Percentiles rank a stretch among this genome's conserved stretches.
These are phyloP conservation scores for Melaleuca quinquenervia DNA, from an alignment of 345 rosid genomes.

Conservation along the genomic window DNA sequence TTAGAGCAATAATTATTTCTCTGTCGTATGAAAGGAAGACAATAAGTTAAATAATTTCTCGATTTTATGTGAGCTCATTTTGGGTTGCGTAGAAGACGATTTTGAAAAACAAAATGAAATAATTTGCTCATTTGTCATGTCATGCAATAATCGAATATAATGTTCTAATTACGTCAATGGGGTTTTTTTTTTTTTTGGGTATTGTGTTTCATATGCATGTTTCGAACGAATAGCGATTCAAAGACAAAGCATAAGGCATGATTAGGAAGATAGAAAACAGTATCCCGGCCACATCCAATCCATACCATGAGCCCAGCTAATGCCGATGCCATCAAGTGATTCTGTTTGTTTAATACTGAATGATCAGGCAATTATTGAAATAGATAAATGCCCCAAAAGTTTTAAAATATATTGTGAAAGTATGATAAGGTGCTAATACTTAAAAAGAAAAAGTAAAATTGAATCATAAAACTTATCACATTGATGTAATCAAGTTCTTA, in stretches of 20 bases:
- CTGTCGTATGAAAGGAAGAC: not conserved
- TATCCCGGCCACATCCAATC: not conserved
- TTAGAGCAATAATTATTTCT: not conserved
- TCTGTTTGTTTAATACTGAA: too few species aligned
- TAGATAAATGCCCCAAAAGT: not conserved
- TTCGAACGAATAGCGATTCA: not conserved
- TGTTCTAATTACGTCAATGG: not conserved
- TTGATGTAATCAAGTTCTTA: not conserved
- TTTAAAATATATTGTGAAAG: not conserved
- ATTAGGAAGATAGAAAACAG: not conserved
- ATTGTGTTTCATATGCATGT: not conserved
- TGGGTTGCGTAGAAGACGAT: not conserved
- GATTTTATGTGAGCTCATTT: not conserved
- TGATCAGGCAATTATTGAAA: not conserved
- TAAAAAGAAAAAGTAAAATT: too few species aligned
- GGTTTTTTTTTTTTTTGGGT: too few species aligned
- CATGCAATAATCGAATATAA: not conserved
- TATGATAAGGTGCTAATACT: not conserved
- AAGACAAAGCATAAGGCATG: not conserved
- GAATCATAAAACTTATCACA: not conserved
- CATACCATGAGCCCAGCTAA: not conserved
- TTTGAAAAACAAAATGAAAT: not conserved
- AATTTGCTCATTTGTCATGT: not conserved
- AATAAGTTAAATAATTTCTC: not conserved
- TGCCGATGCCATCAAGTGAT: too few species aligned